Base-by-base conservation (phyloP, 192 early-diverging fungal genomes). In the Powellomyces hirtus region DNA sequence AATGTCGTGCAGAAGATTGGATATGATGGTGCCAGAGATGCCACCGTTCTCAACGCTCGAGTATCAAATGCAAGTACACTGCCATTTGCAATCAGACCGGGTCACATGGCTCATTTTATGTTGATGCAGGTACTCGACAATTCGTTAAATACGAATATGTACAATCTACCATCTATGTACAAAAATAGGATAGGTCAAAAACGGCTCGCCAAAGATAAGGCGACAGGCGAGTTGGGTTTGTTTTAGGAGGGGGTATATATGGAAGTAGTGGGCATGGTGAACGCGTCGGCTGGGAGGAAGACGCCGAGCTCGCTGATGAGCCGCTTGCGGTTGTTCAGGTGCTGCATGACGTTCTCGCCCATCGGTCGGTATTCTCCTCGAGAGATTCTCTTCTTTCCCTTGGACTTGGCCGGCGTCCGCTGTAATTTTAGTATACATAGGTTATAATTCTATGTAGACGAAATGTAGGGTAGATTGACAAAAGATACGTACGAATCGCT, bases 401-500 rank as follows among this genome's bases (percentile, higher is more conserved):
- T 68, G 20, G 55, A 38, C 35, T 66, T 70, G 11, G 59, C 50
- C 33, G 60, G 62, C 13, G 45, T 56, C 38, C 52, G 24, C 65
- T 62, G 74, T n/a, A n/a, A n/a, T n/a, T n/a, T n/a, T n/a, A n/a
- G n/a, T n/a, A n/a, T 44, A 44, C 42, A 14, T n/a, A 44, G 11
- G 11, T 44, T n/a, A n/a, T n/a, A n/a, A n/a, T n/a, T n/a, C n/a
- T n/a, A n/a, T n/a, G n/a, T n/a, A n/a, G n/a, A n/a, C n/a, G n/a
- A n/a, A n/a, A n/a, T n/a, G n/a, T n/a, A n/a, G n/a, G n/a, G n/a
- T n/a, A n/a, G n/a, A n/a, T n/a, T n/a, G n/a, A n/a, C n/a, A n/a
- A n/a, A n/a, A n/a, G n/a, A 61, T 20, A 84, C 84, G 66, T 79
- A 93, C 90, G 78, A 92, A 90, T 56, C 94, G 84, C 75, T 93